Conservation (phyloP, 192 early-diverging fungal species). For the Coemansia sp. region DNA sequence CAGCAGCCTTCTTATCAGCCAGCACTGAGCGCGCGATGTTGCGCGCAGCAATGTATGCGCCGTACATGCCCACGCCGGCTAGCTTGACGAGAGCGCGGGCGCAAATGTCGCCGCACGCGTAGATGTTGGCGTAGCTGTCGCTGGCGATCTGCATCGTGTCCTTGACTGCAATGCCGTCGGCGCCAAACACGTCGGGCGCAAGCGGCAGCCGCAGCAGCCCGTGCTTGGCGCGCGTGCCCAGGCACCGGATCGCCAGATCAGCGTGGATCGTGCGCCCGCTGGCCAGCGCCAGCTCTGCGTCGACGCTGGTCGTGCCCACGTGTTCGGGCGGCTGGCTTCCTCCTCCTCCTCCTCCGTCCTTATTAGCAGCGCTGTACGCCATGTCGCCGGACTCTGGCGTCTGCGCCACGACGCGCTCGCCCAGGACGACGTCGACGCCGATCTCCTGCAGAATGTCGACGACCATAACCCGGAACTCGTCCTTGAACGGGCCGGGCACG, state of each 20-base stretch:
- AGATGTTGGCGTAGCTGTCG: constrained; percentile 63
- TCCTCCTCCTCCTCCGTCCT: not conserved
- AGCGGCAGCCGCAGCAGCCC: constrained; percentile 8
- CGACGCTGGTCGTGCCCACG: not conserved
- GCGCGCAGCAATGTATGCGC: constrained; percentile 34
- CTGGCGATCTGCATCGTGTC: constrained; percentile 75
- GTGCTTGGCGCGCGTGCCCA: constrained; percentile 14
- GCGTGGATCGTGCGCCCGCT: constrained; percentile 2
- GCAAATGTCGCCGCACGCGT: constrained; percentile 74
- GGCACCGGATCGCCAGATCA: constrained; percentile 33
- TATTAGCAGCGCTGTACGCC: not conserved
- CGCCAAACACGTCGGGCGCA: constrained; percentile 1
- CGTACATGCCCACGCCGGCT: constrained; percentile 46
- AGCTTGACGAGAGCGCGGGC: constrained; percentile 40
- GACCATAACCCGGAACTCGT: constrained; percentile 20
- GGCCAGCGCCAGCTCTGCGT: constrained; percentile 17
- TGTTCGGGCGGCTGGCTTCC: not conserved
- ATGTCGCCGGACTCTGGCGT: constrained; percentile 26
- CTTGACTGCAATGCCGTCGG: constrained; percentile 44
- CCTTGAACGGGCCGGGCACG: constrained; percentile 36
- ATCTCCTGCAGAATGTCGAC: constrained; percentile 28
- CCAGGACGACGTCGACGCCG: constrained; percentile 37
- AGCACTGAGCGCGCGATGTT: constrained; percentile 38
- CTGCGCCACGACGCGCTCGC: constrained; percentile 27
- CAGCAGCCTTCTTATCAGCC: not conserved